Evolutionary conservation across 768 basidiomycete species (phyloP).

Genomic region (Podaxis pistillaris): DNA sequence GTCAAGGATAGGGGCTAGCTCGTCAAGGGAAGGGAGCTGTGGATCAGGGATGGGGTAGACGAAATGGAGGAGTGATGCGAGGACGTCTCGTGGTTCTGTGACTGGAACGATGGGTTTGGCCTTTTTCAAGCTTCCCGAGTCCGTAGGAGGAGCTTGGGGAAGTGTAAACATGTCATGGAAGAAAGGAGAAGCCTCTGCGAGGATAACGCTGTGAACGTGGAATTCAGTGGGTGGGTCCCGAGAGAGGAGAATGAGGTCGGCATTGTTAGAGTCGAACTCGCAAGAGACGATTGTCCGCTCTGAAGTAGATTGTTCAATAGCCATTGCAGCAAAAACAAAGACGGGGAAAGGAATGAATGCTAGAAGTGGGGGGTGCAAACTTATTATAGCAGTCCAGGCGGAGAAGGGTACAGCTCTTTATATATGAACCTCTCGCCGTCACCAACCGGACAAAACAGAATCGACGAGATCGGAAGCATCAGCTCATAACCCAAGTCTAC

Average conservation of each 20-base stretch:
- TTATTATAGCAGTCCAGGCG: neutral
- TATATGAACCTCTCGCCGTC: neutral
- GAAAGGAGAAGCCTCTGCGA: constrained; percentile 63
- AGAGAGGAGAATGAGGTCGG: constrained; percentile 54
- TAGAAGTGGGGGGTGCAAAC: neutral
- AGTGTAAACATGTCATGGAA: constrained; percentile 69
- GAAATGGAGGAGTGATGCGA: constrained; percentile 55
- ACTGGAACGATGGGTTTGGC: constrained; percentile 50
- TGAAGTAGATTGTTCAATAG: neutral
- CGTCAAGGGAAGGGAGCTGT: constrained; percentile 46
- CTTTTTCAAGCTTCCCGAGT: constrained; percentile 6
- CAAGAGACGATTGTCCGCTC: constrained; percentile 1
- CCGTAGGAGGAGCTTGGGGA: constrained; percentile 43
- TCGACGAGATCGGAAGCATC: constrained; percentile 4
- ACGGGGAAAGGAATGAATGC: neutral
- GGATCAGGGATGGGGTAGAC: constrained; percentile 65
- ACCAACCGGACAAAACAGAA: neutral
- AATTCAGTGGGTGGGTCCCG: constrained; percentile 43
- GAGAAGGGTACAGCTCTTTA: neutral
- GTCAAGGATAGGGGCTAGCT: constrained; percentile 47
- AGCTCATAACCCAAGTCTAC: neutral
- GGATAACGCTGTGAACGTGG: constrained; percentile 59
- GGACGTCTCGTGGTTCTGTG: constrained; percentile 42
- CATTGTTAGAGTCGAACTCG: constrained; percentile 33
- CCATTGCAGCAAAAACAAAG: neutral